Percentiles rank a stretch among this genome's conserved stretches.
phyloP scores from a whole-genome alignment of 2,329 filamentous ascomycete species.

The Neopestalotiopsis sp. region DNA sequence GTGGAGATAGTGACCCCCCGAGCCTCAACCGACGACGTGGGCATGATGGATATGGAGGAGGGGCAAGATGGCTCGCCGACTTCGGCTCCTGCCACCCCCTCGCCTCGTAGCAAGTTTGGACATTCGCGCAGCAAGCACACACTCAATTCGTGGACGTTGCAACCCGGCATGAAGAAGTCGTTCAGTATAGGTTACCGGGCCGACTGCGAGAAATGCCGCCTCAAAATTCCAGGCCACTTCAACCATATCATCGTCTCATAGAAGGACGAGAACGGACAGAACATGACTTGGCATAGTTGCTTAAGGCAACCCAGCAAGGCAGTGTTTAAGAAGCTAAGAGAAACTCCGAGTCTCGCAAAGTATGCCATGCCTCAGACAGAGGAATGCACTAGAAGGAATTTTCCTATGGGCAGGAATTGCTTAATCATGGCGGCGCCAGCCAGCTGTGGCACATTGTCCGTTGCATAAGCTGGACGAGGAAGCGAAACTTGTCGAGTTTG shows the following conservation, averaged over 20 bases:
- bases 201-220: slow-evolving; percentile 78
- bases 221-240: slow-evolving; percentile 79
- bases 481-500: background rate
- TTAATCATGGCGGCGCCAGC: background rate
- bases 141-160: slow-evolving; percentile 63
- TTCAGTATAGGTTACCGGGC: slow-evolving; percentile 80
- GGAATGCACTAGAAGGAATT: background rate
- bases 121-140: slow-evolving; percentile 65
- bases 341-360: background rate
- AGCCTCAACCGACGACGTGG: slow-evolving; percentile 28
- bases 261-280: slow-evolving; percentile 23
- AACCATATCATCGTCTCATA: slow-evolving; percentile 77
- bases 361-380: background rate
- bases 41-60: slow-evolving; percentile 40
- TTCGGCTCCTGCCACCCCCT: slow-evolving; percentile 44
- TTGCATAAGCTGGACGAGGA: background rate
- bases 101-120: slow-evolving; percentile 55
- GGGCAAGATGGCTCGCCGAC: slow-evolving; percentile 33
- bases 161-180: slow-evolving; percentile 69
- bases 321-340: background rate
- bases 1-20: slow-evolving; percentile 37
- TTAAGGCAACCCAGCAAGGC: background rate
- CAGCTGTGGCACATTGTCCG: background rate
- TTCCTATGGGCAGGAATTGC: background rate
- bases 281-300: background rate